These are phyloP conservation scores for Penicillium sp. DNA, from an alignment of 2,329 filamentous ascomycete species.

Conservation along the genomic window DNA sequence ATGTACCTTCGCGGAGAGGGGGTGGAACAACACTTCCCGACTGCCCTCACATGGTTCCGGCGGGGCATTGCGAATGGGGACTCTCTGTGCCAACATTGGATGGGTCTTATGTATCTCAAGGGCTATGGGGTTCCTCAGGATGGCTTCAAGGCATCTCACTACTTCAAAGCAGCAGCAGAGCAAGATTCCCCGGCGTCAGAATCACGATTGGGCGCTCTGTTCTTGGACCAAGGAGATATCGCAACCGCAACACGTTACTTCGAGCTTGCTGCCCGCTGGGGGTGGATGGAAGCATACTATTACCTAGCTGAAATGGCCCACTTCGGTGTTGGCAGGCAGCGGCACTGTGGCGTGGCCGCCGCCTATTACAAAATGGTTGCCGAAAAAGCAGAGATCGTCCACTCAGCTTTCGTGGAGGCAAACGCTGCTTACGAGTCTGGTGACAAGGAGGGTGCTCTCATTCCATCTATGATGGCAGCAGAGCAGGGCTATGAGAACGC, in stretches of 20 bases:
- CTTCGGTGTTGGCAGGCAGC: conserved; percentile 75
- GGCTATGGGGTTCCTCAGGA: conserved; percentile 72
- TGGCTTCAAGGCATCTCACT: conserved; percentile 67
- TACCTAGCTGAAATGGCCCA: conserved; percentile 86
- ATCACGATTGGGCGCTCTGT: conserved; percentile 77
- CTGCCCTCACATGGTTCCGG: conserved; percentile 78
- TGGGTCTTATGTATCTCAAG: conserved; percentile 79
- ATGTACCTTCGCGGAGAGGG: conserved; percentile 91
- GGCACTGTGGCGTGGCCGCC: conserved; percentile 72
- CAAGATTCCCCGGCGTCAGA: conserved; percentile 78
- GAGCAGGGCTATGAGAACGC: conserved; percentile 89
- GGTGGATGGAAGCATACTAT: conserved; percentile 85
- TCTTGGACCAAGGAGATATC: conserved; percentile 86
- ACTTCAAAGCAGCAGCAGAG: conserved; percentile 75
- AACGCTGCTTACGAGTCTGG: conserved; percentile 78
- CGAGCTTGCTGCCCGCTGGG: conserved; percentile 77
- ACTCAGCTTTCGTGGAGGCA: conserved; percentile 78
- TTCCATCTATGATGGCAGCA: conserved; percentile 81
- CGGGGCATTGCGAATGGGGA: conserved; percentile 74
- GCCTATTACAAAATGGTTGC: conserved; percentile 80
- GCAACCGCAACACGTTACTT: conserved; percentile 79
- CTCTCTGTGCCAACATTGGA: conserved; percentile 76
- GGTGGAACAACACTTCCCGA: conserved; percentile 71
- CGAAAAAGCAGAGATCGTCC: conserved; percentile 68
- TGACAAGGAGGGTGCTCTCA: conserved; percentile 74